Evolutionary conservation across 2,329 filamentous ascomycete genomes (phyloP), one percentile per base, ranked within the genome.

Genomic region (Phyllosticta citrichinensis): DNA sequence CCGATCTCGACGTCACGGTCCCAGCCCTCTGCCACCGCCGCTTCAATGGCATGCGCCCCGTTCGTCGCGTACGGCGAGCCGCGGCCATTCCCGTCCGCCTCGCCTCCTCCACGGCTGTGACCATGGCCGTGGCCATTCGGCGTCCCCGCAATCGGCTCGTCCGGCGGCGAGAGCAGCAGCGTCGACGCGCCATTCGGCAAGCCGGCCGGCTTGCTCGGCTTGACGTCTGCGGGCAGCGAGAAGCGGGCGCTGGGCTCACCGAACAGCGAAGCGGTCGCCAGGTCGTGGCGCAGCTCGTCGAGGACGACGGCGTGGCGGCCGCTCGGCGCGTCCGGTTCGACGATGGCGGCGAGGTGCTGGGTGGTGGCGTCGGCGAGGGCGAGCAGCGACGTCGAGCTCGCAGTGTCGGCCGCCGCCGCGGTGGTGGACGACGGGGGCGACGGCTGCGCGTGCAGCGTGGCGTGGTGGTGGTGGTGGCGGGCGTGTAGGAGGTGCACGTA

Each of bases 401-500:
- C 52, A 33, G 52, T 12, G 3, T 11, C 47, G 5, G 51, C 12
- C 5, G 51, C 12, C 5, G 51, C 20, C 22, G 22, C 22, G 22
- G 51, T 56, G 47, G 40, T 56, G 58, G 56, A 11, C 22, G 35
- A 22, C 66, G 53, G 22, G 9, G 20, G 27, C 40, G 53, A 14
- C 19, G 9, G 8, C n/a, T 52, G 51, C 61, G 2, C 55, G 55
- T 17, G 27, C 6, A 30, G 27, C 22, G 22, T 22, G 27, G 27
- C 9, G 27, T 30, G 27, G 27, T 30, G 55, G 50, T n/a, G 62
- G 52, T 22, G 35, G 25, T n/a, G 62, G n/a, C 19, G 27, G 62
- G 27, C 63, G 66, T 47, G 68, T 70, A 62, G 78, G 76, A 22
- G 80, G 73, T 76, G 79, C 0, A 81, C 75, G 27, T 80, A 80